These are phyloP conservation scores for Mycena chlorophos DNA, from an alignment of 768 basidiomycete genomes.

Conservation along the genomic window DNA sequence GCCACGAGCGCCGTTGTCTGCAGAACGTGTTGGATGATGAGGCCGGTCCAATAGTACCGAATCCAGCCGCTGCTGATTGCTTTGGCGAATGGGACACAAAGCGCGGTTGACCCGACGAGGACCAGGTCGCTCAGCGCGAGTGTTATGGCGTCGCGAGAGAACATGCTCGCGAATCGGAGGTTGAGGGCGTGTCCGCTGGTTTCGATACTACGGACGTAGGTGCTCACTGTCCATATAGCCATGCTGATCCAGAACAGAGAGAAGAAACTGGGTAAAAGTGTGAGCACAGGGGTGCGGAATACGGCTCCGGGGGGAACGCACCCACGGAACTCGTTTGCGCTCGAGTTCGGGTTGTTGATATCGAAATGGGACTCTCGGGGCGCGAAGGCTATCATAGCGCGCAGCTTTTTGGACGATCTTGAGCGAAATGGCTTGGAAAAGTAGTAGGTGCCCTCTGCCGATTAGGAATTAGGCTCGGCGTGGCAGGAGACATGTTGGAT, in stretches of 20 bases:
- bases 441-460: constrained; percentile 32
- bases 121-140: constrained; percentile 84
- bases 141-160: constrained; percentile 80
- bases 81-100: constrained; percentile 84
- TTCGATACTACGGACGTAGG: constrained; percentile 76
- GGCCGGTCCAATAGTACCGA: constrained; percentile 73
- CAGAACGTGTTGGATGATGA: constrained; percentile 75
- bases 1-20: constrained; percentile 73
- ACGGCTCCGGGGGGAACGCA: constrained; percentile 18
- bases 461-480: not conserved
- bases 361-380: constrained; percentile 88
- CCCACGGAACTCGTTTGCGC: constrained; percentile 84
- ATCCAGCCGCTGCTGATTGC: constrained; percentile 79
- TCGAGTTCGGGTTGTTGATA: constrained; percentile 69
- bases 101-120: constrained; percentile 71
- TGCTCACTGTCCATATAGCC: constrained; percentile 77
- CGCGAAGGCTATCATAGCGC: constrained; percentile 82
- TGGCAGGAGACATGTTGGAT: constrained; percentile 32
- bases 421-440: constrained; percentile 79
- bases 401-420: constrained; percentile 70
- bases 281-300: not conserved
- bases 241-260: constrained; percentile 91
- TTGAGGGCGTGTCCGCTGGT: constrained; percentile 76
- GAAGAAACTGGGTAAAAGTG: constrained; percentile 82
- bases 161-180: constrained; percentile 79